These are phyloP conservation scores for Carpinus viminea DNA, from an alignment of 306 rosid genomes.

Conservation along the genomic window DNA sequence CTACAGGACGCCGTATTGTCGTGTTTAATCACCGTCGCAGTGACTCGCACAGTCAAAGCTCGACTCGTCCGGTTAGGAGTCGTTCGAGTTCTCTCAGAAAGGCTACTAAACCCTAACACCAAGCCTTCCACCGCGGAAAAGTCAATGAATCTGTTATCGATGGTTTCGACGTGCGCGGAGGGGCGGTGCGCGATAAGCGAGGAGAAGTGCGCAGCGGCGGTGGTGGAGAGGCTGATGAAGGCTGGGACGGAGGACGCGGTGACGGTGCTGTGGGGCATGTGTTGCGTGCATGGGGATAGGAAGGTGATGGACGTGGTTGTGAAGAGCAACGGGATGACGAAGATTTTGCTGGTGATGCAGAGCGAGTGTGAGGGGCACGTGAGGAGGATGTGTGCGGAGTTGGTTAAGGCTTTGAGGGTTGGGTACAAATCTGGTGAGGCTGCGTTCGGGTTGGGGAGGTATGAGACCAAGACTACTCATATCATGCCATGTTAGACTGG, in stretches of 20 bases:
- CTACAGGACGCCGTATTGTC: constrained; percentile 42
- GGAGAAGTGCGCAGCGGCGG: constrained; percentile 33
- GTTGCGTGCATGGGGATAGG: constrained; percentile 43
- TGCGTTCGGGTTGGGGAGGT: constrained; percentile 29
- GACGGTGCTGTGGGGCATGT: constrained; percentile 52
- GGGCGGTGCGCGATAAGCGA: constrained; percentile 45
- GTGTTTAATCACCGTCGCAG: constrained; percentile 29
- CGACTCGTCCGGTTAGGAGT: constrained; percentile 43
- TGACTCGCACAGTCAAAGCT: constrained; percentile 37
- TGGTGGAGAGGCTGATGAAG: constrained; percentile 45
- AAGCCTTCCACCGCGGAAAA: constrained; percentile 23
- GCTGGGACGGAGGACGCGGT: constrained; percentile 52
- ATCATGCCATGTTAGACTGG: constrained; percentile 41
- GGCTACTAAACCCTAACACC: constrained; percentile 13
- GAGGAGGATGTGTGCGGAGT: constrained; percentile 52
- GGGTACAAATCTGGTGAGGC: constrained; percentile 13
- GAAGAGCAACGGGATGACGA: constrained; percentile 45
- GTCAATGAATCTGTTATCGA: constrained; percentile 36
- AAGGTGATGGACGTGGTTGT: constrained; percentile 45
- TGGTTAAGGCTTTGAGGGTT: constrained; percentile 45
- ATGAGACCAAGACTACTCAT: constrained; percentile 50
- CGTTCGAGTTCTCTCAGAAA: constrained; percentile 25
- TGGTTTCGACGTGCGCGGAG: constrained; percentile 43
- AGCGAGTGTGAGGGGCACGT: constrained; percentile 50
- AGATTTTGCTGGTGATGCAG: constrained; percentile 53